Evolutionary conservation across 768 basidiomycete genomes (phyloP), one percentile per base, ranked within the genome.

Genomic region (Tephrocybe sp.): DNA sequence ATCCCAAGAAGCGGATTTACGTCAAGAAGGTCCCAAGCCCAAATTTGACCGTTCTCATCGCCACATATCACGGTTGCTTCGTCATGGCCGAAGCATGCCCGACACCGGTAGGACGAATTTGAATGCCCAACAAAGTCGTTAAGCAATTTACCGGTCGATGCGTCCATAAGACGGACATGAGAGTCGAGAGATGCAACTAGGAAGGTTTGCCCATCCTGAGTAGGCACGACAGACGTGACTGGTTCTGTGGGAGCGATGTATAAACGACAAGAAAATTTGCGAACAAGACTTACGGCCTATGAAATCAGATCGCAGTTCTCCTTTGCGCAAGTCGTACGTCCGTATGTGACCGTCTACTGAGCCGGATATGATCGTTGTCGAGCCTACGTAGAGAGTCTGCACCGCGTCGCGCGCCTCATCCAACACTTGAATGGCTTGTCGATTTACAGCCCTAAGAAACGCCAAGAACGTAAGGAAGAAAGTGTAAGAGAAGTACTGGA

Each of bases 311-410:
- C 87, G 82, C 24, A 98, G 70, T 64, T 96, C 84, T 19, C 97
- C 97, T 73, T 88, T 92, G 44, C 97, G 87, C 26, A 99, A 76
- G 67, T 99, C 97, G 68, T 98, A 98, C 8, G 91, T 92, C 16
- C 97, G 83, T 36, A 96, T 84, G 63, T 87, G 79, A 2, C 97
- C 96, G 54, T 99, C 97, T 5, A 97, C 87, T 3, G 92, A 92
- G 8, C 92, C 93, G 2, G 91, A 76, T 32, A 86, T 72, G 58
- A 98, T 79, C 44, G 78, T 80, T 19, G 83, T 80, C 19, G 79
- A 63, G 11, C 78, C 82, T 34, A 93, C 77, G 55, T 86, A 75
- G 25, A 98, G 69, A 15, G 86, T 79, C 58, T 94, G 93, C 31
- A 98, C 82, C 1, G 89, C 83, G 59, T 98, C 94, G 22, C 83